Base-by-base conservation (phyloP, 1,139 yeast species). In the Ogataea hybrid region DNA sequence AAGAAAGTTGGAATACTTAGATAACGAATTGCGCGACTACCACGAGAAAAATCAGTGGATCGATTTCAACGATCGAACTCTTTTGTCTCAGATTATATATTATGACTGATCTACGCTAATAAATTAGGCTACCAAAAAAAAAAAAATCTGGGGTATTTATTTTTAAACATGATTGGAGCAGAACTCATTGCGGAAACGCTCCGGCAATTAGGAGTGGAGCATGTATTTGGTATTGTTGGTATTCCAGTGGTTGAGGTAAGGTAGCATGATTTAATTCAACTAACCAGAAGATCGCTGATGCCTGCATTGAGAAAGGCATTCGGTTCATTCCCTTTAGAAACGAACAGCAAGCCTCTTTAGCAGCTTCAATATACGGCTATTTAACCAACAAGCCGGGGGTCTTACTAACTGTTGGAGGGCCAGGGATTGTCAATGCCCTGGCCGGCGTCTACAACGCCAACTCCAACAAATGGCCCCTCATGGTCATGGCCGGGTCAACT, bases 271-370 rank as follows among this genome's bases (percentile, higher is more conserved):
- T 2, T 10, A 14, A 15, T 28, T 14, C 11, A 5, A 14, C 35
- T 35, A 27, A 37, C 33, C n/a, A 12, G 6, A 16, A 54, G 59
- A 59, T 68, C 30, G 77, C 76, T n/a, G 81, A 80, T 45, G 75
- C 79, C 1, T 65, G 77, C 48, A 73, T 77, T 25, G 63, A 63
- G 7, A 58, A 63, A 15, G 84, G 81, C 1, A 71, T 81, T 46
- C 62, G 65, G 44, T 81, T 81, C 56, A 59, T 80, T 25, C 59
- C 79, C 1, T 80, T 80, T 54, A 65, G 87, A 47, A 81, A 81
- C 59, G 87, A 81, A 53, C 86, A 81, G 53, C 70, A 83, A 9
- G 87, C 87, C 0, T 75, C 84, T 1, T 80, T 81, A 52, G 87
- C 87, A 3, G 87, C 87, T 2, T 75, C 84, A 2, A 71, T 75